Evolutionary conservation across 2,329 filamentous ascomycete species (phyloP), one percentile per base, ranked within the genome.

Genomic region (Aspergillus udagawae): DNA sequence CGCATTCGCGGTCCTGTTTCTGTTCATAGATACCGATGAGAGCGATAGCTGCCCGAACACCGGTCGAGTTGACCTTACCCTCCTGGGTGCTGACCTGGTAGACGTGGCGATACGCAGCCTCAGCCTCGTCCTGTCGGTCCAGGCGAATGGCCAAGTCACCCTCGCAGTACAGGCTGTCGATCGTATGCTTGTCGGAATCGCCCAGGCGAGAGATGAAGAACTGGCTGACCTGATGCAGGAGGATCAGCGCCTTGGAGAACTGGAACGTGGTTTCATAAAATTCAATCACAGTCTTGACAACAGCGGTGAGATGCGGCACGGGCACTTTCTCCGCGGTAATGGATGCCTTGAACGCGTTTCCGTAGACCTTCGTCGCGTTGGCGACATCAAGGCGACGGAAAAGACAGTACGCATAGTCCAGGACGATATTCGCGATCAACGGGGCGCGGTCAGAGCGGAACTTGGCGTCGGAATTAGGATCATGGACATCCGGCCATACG

Each of bases 81-180:
- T 67, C 63, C 2, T 57, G 57, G 1, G 79, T 63, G 1, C 68
- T 75, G 1, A 70, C 72, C 14, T 61, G 62, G 55, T 79, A 74
- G 48, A 82, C 80, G 51, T 77, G 73, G 54, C 77, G 73, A 63
- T 81, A 79, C 58, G 78, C 77, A 53, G 77, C 59, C 58, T 72
- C 66, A 32, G 68, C 72, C 53, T 75, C 64, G 3, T 55, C 28
- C 49, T 55, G 55, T 53, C 65, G 71, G 54, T 65, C 78, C 44
- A 79, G 68, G 62, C 75, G 80, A 61, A 75, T 75, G 1, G 75
- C 76, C 51, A 80, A 70, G 52, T 78, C 77, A 35, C 75, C 80
- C 27, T 82, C 67, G 28, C 73, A 72, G 62, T 82, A 82, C 53
- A 82, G 63, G 2, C 76, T 79, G 25, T 77, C 71, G 51, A 82